These are phyloP conservation scores for Sphaceloma murrayae DNA, from an alignment of 2,329 filamentous ascomycete genomes.

Conservation along the genomic window DNA sequence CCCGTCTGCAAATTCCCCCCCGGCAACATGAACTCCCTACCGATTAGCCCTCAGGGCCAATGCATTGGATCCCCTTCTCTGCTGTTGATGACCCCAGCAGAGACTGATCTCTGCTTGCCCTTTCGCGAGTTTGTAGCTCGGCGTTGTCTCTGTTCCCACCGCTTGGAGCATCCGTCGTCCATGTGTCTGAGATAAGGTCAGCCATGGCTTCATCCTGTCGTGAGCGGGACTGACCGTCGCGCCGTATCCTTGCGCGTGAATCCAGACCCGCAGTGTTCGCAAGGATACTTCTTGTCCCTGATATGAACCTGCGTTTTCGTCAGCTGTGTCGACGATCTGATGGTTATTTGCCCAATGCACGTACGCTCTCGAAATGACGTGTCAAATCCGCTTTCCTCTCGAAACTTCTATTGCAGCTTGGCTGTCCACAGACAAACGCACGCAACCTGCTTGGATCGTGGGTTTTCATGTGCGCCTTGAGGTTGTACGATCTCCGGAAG, in stretches of 20 bases:
- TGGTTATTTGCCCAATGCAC: too few species aligned
- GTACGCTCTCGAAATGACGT: conserved; percentile 46
- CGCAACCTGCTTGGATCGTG: conserved; percentile 67
- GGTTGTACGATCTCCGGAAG: conserved; percentile 79
- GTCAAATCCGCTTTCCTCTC: conserved; percentile 71
- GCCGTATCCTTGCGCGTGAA: conserved; percentile 78
- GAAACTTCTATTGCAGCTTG: conserved; percentile 64
- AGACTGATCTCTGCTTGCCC: conserved; percentile 10
- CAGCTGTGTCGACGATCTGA: conserved; percentile 26
- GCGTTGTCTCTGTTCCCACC: conserved; percentile 29
- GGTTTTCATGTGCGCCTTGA: conserved; percentile 74
- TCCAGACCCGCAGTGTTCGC: conserved; percentile 57
- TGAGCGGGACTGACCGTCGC: conserved; percentile 49
- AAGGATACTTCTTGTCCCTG: conserved; percentile 60
- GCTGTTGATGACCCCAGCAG: background rate
- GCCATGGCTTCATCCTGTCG: conserved; percentile 16
- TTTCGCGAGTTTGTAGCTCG: conserved; percentile 3
- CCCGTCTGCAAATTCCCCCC: background rate
- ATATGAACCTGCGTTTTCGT: conserved; percentile 59
- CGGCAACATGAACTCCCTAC: too few species aligned
- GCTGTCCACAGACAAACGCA: conserved; percentile 56
- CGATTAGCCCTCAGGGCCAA: conserved; percentile 6
- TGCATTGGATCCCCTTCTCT: conserved; percentile 7
- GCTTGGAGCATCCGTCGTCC: conserved; percentile 64
- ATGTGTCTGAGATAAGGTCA: conserved; percentile 50